These are phyloP conservation scores for Chlorella sorokiniana DNA, from an alignment of 139 green algal species.

Conservation along the genomic window DNA sequence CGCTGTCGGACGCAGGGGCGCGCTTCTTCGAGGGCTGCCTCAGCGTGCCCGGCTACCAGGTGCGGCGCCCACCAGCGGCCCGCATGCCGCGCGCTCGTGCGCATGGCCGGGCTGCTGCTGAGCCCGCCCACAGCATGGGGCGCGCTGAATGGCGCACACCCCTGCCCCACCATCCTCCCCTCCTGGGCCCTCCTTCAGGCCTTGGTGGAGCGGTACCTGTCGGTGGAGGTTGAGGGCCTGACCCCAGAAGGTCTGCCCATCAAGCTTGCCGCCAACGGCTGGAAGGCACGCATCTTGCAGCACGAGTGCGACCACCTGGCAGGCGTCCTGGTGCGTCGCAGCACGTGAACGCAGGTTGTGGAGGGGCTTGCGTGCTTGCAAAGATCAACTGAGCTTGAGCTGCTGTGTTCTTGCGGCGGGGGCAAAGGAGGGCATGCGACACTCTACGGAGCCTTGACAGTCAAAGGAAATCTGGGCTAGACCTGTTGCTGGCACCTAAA, in stretches of 20 bases:
- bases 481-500: too few relatives aligned
- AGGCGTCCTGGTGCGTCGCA: neutral
- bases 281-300: conserved; percentile 45
- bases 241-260: conserved; percentile 23
- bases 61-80: neutral
- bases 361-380: neutral
- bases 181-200: neutral
- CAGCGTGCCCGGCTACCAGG: conserved; percentile 39
- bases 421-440: too few relatives aligned
- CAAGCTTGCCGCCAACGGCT: conserved; percentile 24
- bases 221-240: conserved; percentile 22
- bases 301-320: conserved; percentile 35
- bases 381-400: neutral
- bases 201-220: conserved; percentile 30
- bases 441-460: too few relatives aligned
- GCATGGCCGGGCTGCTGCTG: too few relatives aligned
- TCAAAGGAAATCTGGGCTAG: too few relatives aligned
- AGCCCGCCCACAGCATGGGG: too few relatives aligned
- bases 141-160: neutral
- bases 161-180: too few relatives aligned
- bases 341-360: neutral
- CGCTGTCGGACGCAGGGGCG: conserved; percentile 11
- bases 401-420: too few relatives aligned
- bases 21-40: conserved; percentile 49
- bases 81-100: too few relatives aligned